Evolutionary conservation across 1,139 yeast species (phyloP), one percentile per base, ranked within the genome.

Genomic region (Hansenula lynferdii): DNA sequence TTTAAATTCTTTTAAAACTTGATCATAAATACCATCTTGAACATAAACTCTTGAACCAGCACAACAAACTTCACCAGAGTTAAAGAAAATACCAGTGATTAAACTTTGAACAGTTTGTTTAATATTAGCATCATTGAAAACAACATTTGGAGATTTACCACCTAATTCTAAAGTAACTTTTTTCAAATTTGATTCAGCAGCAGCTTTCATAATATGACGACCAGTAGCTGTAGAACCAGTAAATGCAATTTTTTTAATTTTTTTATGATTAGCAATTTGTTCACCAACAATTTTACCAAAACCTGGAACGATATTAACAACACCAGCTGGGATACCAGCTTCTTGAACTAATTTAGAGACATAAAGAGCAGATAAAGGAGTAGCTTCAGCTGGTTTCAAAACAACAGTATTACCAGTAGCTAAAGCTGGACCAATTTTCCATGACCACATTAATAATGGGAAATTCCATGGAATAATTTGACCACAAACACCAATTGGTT

Each of bases 181-280:
- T 64, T 85, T 85, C 56, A 85, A 77, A 58, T 70, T 76, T 35
- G 78, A 70, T 37, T 62, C 63, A 23, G 85, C 82, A 43, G 87
- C 85, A 49, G 82, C 78, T 66, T 75, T 75, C 77, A 82, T 82
- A 45, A 85, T 83, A 46, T 71, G 73, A 56, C 82, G 72, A 53
- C 95, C 96, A 42, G 89, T 84, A 21, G 79, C 80, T 22, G 94
- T 86, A 16, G 95, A 84, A 47, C 96, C 96, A 36, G 95, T 86
- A 62, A 86, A 86, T 3, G 95, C 89, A 54, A 86, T 75, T 61
- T 84, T 87, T 49, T 76, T 74, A 48, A 86, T 70, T 48, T 67
- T 75, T 44, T 76, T 78, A 56, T 80, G 84, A 42, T 66, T 61
- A 40, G 80, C 67, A 59, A 81, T 65, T 35, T 77, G 69, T 56